phyloP scores from a whole-genome alignment of 1,139 yeast species.

The Yamadazyma atlantica region DNA sequence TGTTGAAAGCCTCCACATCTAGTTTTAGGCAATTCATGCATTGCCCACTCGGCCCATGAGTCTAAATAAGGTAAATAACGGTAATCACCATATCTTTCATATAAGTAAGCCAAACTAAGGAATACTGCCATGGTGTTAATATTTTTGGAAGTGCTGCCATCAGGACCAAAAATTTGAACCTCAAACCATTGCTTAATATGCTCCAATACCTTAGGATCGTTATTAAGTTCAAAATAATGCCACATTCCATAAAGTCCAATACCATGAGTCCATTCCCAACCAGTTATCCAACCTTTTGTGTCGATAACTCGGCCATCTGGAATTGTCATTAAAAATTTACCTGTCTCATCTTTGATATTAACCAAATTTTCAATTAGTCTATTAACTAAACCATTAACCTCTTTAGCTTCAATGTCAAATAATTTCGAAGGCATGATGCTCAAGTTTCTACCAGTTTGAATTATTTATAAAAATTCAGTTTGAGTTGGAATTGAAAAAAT shows the following conservation, averaged over 20 bases:
- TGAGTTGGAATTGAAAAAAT: no score
- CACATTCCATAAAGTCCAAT: slow-evolving; percentile 34
- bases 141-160: slow-evolving; percentile 31
- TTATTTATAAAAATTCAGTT: no score
- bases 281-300: slow-evolving; percentile 34
- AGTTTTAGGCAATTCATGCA: slow-evolving; percentile 27
- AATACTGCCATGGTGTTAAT: slow-evolving; percentile 36
- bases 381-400: slow-evolving; percentile 14
- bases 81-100: slow-evolving; percentile 21
- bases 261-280: slow-evolving; percentile 41
- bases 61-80: slow-evolving; percentile 28
- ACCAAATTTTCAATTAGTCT: slow-evolving; percentile 19
- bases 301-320: slow-evolving; percentile 33
- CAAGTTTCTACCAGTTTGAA: no score
- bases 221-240: slow-evolving; percentile 30
- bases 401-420: slow-evolving; percentile 14
- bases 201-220: slow-evolving; percentile 17
- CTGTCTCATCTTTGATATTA: slow-evolving; percentile 25
- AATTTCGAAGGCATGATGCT: slow-evolving; percentile 17
- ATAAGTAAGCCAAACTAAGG: slow-evolving; percentile 26
- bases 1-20: slow-evolving; percentile 35
- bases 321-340: slow-evolving; percentile 26
- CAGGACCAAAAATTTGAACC: slow-evolving; percentile 24
- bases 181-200: slow-evolving; percentile 28
- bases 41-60: slow-evolving; percentile 35